A percentile compares a stretch with the other conserved stretches of the same genome.
These are phyloP conservation scores for Pyrus betulifolia DNA, from an alignment of 306 rosid species.

Conservation along the genomic window DNA sequence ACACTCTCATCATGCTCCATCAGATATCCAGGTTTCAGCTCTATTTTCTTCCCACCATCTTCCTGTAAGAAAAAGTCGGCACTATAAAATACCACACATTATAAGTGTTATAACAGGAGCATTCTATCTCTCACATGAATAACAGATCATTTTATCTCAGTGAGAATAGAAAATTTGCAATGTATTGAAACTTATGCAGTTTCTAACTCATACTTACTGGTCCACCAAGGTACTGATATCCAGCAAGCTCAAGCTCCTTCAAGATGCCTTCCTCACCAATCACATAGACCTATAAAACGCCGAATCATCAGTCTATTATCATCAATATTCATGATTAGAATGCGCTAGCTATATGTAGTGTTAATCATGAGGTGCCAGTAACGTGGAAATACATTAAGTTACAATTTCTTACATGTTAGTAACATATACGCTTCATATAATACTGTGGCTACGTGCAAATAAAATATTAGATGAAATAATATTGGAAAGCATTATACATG, in stretches of 20 bases:
- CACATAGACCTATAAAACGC: constrained; percentile 70
- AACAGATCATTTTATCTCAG: constrained; percentile 1
- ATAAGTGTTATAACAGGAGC: not conserved
- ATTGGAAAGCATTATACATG: not conserved
- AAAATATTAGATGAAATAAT: not conserved
- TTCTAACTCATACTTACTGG: constrained; percentile 50
- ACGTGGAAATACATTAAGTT: not conserved
- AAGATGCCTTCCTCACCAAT: constrained; percentile 97
- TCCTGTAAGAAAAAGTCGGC: constrained; percentile 36
- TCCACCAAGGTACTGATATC: constrained; percentile 90
- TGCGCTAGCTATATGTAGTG: not conserved
- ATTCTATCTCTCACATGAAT: not conserved
- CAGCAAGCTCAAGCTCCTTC: constrained; percentile 99
- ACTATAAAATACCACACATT: not conserved
- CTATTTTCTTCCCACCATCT: constrained; percentile 90
- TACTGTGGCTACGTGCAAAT: not conserved
- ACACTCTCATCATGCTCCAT: constrained; percentile 93
- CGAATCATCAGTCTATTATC: constrained; percentile 21
- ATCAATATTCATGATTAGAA: constrained; percentile 1
- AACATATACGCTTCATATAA: not conserved
- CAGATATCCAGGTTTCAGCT: constrained; percentile 83
- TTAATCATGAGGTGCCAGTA: not conserved
- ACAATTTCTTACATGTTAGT: not conserved
- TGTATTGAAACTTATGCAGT: not conserved
- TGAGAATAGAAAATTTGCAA: not conserved